Conservation (phyloP, 73 alveolate species). For the Uronychia binucleata region DNA sequence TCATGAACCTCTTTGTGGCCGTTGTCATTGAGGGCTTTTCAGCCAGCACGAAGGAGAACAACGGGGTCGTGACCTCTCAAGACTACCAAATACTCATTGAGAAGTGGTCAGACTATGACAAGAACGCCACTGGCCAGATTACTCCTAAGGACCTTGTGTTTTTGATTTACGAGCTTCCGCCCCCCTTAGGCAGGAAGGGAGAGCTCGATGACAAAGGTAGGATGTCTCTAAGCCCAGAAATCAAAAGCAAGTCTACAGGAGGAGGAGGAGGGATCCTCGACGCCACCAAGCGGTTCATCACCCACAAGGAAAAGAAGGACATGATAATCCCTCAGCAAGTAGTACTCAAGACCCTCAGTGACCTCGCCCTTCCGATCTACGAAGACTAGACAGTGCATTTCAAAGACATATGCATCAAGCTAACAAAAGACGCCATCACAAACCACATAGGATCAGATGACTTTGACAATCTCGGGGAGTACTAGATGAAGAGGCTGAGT, state of each 20-base stretch:
- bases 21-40: slow-evolving; percentile 22
- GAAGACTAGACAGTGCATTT: slow-evolving; percentile 12
- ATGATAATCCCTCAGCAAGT: neutral
- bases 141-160: neutral
- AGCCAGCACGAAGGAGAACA: neutral
- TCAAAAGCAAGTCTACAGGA: neutral
- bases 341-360: neutral
- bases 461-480: neutral
- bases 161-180: slow-evolving; percentile 8
- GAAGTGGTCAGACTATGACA: slow-evolving; percentile 3
- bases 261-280: neutral
- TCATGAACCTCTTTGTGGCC: slow-evolving; percentile 18
- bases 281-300: neutral
- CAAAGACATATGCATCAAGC: neutral
- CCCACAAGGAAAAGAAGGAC: neutral
- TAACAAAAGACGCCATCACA: neutral
- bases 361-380: slow-evolving; percentile 12
- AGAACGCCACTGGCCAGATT: slow-evolving; percentile 9
- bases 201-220: no score
- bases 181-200: slow-evolving; percentile 15
- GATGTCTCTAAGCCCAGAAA: neutral
- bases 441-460: neutral
- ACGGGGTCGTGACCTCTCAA: neutral
- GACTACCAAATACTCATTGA: neutral
- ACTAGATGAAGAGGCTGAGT: neutral